These are phyloP conservation scores for Agarophyton chilense DNA, from an alignment of 23 red algal genomes.

Conservation along the genomic window DNA sequence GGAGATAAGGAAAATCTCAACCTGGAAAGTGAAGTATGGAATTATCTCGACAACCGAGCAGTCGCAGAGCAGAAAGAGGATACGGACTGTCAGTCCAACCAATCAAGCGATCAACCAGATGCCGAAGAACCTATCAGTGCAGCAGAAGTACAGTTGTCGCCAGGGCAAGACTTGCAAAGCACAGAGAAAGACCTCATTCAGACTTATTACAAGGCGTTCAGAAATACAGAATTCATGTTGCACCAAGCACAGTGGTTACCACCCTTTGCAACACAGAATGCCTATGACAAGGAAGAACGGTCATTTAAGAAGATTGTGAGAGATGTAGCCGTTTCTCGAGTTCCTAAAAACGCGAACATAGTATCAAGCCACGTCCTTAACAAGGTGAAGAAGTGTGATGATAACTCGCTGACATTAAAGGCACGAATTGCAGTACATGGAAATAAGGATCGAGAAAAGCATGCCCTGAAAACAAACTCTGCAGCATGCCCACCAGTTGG, in stretches of 20 bases:
- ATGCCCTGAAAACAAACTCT: constrained; percentile 23
- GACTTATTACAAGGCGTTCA: constrained; percentile 28
- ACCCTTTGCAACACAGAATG: constrained; percentile 21
- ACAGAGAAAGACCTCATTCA: constrained; percentile 12
- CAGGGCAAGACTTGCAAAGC: constrained; percentile 8
- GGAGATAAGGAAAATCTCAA: constrained; percentile 8
- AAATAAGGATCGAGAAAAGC: constrained; percentile 47
- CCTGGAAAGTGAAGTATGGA: not conserved
- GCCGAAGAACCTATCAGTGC: too few species aligned
- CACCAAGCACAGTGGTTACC: constrained; percentile 17
- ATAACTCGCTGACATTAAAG: constrained; percentile 21
- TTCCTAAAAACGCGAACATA: constrained; percentile 31
- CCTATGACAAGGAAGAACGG: constrained; percentile 27
- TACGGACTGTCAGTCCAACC: too few species aligned
- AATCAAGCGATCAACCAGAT: not conserved
- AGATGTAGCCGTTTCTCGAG: not conserved
- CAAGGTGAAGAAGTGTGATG: constrained; percentile 45
- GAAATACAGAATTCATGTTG: constrained; percentile 23
- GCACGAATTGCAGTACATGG: constrained; percentile 29
- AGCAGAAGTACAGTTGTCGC: not conserved
- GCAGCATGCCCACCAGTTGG: constrained; percentile 28
- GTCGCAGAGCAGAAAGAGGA: too few species aligned
- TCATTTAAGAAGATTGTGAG: constrained; percentile 57
- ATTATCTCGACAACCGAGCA: too few species aligned
- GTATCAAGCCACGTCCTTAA: constrained; percentile 38